Base-by-base conservation (phyloP, 1,284 basidiomycete species). In the Waitea zeae region DNA sequence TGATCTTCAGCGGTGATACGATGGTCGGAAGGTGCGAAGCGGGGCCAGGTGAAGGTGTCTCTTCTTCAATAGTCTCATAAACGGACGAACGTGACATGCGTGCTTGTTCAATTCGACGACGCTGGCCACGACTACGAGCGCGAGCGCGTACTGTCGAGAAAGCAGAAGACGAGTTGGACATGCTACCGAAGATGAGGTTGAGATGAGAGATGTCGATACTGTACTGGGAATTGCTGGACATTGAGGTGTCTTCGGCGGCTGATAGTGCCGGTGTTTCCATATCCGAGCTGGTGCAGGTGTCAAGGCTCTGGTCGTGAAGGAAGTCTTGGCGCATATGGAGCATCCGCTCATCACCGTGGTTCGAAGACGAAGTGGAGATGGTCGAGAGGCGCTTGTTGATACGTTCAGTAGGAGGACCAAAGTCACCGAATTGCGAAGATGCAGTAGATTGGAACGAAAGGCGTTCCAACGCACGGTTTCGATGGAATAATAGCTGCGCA, bases 1-100 rank as follows among this genome's bases (percentile, higher is more conserved):
- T 57, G 41, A 62, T 60, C 19, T 49, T 45, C 13, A 39, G 20
- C 35, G 14, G 39, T 11, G 17, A 34, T 24, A 30, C 35, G 33
- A 37, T 31, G 36, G 30, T 18, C 42, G 29, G 22, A 38, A 26
- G 27, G 17, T 19, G 24, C 35, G 31, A 40, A 22, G 17, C 31
- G 30, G 37, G 41, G 20, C 35, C 40, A 37, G 42, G 32, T 4
- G 48, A 43, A 3, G 30, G 36, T 34, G 41, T 41, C 41, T 84
- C 81, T 42, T 84, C 79, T 34, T 79, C 62, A 36, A 86, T 84
- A 0, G 75, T 82, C 47, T 82, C 79, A 40, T 81, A 82, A 1
- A 80, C 62, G 0, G 80, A 83, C 0, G 70, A 58, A 3, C 74
- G 61, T 7, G 76, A 76, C 11, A 64, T 62, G 17, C 64, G 67